These are phyloP conservation scores for Scheffersomyces lignosus DNA, from an alignment of 805 yeast species.

Conservation along the genomic window DNA sequence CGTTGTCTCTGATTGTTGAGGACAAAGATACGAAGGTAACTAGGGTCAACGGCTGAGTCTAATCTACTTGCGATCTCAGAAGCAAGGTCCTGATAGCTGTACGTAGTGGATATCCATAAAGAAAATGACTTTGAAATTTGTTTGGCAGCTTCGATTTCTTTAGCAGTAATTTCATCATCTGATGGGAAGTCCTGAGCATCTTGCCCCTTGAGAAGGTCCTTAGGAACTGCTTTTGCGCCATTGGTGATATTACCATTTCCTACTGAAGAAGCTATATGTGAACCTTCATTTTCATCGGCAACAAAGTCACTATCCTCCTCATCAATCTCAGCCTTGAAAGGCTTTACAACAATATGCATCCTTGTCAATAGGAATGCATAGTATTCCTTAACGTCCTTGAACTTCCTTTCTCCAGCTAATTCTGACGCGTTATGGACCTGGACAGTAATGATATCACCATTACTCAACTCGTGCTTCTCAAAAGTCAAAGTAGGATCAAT, in stretches of 20 bases:
- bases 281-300: slow-evolving; percentile 27
- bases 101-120: slow-evolving; percentile 67
- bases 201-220: slow-evolving; percentile 6
- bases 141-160: slow-evolving; percentile 18
- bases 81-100: slow-evolving; percentile 60
- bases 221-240: background rate
- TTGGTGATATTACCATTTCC: background rate
- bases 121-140: slow-evolving; percentile 40
- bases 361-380: slow-evolving; percentile 60
- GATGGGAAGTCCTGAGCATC: too few relatives aligned
- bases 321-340: slow-evolving; percentile 44
- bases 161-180: slow-evolving; percentile 13
- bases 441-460: slow-evolving; percentile 64
- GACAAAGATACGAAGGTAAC: slow-evolving; percentile 64
- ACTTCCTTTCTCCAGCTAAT: slow-evolving; percentile 12
- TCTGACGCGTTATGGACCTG: slow-evolving; percentile 28
- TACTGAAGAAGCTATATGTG: too few relatives aligned
- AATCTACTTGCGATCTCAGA: slow-evolving; percentile 56
- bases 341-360: slow-evolving; percentile 55
- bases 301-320: slow-evolving; percentile 51
- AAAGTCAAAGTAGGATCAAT: slow-evolving; percentile 43
- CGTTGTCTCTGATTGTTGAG: slow-evolving; percentile 58
- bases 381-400: slow-evolving; percentile 40
- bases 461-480: slow-evolving; percentile 57
- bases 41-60: slow-evolving; percentile 49